A percentile compares a stretch with the other conserved stretches of the same genome.
These are phyloP conservation scores for Aegilops speltoides DNA, from an alignment of 176 grass and related monocot species.

Conservation along the genomic window DNA sequence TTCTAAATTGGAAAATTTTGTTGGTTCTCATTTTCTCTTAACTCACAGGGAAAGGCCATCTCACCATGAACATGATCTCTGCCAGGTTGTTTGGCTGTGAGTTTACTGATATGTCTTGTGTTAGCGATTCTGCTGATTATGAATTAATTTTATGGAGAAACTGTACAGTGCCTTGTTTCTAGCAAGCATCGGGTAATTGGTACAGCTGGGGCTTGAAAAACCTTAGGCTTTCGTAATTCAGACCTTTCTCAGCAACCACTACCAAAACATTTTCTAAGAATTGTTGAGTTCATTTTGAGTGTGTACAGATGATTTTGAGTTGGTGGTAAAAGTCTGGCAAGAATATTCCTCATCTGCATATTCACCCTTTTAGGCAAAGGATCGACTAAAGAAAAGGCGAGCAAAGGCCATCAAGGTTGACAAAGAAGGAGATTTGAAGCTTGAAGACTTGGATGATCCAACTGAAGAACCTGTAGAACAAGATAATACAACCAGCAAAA, in stretches of 20 bases:
- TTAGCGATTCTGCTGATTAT: neutral
- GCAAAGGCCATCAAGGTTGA: conserved; percentile 86
- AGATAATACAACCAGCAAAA: conserved; percentile 72
- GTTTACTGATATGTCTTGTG: conserved; percentile 16
- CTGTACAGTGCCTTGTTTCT: neutral
- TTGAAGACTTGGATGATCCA: conserved; percentile 74
- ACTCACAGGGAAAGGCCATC: neutral
- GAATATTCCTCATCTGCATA: neutral
- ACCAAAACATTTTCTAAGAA: neutral
- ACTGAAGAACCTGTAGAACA: conserved; percentile 46
- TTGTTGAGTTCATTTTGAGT: neutral
- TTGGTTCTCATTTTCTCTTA: neutral
- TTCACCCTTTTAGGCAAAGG: conserved; percentile 70
- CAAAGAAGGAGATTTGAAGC: conserved; percentile 81
- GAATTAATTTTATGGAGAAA: neutral
- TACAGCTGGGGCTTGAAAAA: neutral
- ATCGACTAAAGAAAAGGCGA: conserved; percentile 80
- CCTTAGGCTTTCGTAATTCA: neutral
- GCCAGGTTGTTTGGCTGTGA: neutral
- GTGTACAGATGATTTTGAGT: neutral
- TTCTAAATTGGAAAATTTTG: neutral
- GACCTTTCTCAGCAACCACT: neutral
- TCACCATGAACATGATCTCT: neutral
- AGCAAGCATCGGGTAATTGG: conserved; percentile 7
- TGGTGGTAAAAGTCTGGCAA: neutral